These are phyloP conservation scores for Suillus lakei DNA, from an alignment of 768 basidiomycete genomes.

Conservation along the genomic window DNA sequence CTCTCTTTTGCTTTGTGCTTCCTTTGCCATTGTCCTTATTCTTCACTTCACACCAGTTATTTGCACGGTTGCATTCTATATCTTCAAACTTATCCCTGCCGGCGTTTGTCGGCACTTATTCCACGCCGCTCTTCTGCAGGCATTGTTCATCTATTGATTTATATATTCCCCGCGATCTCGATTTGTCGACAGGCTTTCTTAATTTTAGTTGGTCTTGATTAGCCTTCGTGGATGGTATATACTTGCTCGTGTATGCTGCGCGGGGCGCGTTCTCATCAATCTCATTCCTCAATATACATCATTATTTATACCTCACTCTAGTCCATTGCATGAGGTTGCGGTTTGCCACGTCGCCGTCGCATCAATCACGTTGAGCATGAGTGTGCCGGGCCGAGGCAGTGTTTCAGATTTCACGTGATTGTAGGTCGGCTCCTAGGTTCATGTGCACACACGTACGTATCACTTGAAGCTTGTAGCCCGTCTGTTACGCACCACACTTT, in stretches of 20 bases:
- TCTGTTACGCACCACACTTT: not conserved
- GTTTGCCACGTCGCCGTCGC: not conserved
- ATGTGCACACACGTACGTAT: not conserved
- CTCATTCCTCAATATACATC: conserved; percentile 26
- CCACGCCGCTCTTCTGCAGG: conserved; percentile 18
- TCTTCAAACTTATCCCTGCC: conserved; percentile 32
- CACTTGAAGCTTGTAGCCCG: not conserved
- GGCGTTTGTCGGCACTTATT: conserved; percentile 35
- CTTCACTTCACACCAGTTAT: conserved; percentile 25
- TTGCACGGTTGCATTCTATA: conserved; percentile 28
- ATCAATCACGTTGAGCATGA: no score
- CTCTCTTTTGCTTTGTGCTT: conserved; percentile 16
- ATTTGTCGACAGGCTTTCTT: conserved; percentile 31
- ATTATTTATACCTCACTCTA: conserved; percentile 26
- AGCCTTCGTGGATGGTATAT: conserved; percentile 27
- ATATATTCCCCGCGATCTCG: conserved; percentile 8
- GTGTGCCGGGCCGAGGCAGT: not conserved
- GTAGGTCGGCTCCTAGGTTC: not conserved
- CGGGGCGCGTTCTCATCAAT: conserved; percentile 32
- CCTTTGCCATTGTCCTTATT: conserved; percentile 30
- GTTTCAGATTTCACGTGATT: conserved; percentile 21
- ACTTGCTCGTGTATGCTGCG: conserved; percentile 34
- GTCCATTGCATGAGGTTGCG: not conserved
- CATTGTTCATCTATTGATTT: conserved; percentile 9
- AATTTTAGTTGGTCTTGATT: conserved; percentile 25